Base-by-base conservation (phyloP, 495 filamentous ascomycete genomes). In the Neurospora sp. region DNA sequence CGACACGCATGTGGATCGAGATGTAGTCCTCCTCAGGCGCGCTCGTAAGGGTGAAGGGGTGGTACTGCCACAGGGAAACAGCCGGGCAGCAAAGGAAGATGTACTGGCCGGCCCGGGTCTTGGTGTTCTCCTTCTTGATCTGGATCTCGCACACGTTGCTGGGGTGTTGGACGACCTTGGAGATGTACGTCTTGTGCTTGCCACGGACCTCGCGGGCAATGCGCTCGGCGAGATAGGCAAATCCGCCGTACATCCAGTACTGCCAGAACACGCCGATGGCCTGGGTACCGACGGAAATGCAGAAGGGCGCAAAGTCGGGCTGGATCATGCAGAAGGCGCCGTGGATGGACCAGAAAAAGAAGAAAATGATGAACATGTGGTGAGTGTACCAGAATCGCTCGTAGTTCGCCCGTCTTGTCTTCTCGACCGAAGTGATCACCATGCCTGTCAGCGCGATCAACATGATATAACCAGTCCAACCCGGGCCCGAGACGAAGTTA, bases 21-120 rank as follows among this genome's bases (percentile, higher is more conserved):
- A 93, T 92, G 79, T 93, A 93, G 77, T 94, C 90, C 80, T 94
- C 92, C 82, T 94, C 91, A 9, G 91, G 91, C 23, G 92, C 92
- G 73, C 90, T 92, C 18, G 92, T 94, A 42, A 94, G 84, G 16
- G 91, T 92, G 83, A 94, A 93, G 12, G 92, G 91, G 76, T 93
- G 91, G 76, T 93, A 92, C 81, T 93, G 91, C 90, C 89, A 93
- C 60, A 94, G 82, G 1, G 91, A 93, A 39, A 93, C 90, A 74
- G 92, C 91, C 1, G 92, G 92, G 79, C 92, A 94, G 85, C 91
- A 93, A 70, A 94, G 86, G 83, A 93, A 92, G 72, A 94, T 93
- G 81, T 93, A 93, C 86, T 94, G 92, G 42, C 92, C 92, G 70
- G 92, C 91, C 73, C 87, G 87, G n/a, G 91, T 90, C 83, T 89